Evolutionary conservation across 495 filamentous ascomycete genomes (phyloP), one percentile per base, ranked within the genome.

Genomic region (Penicillium macrosclerotiorum): DNA sequence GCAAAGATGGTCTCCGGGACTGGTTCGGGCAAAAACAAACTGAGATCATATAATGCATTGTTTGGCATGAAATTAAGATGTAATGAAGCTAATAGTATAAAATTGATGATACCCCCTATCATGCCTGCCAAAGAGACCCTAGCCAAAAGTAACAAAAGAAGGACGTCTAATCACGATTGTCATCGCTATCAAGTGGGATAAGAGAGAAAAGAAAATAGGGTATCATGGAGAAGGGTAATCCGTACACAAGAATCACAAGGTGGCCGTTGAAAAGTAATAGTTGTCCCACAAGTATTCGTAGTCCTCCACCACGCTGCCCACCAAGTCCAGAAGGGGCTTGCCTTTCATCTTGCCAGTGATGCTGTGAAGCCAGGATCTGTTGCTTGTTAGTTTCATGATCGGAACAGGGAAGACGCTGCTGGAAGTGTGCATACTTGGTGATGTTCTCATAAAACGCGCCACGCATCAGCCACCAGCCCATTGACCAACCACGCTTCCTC

Each of bases 231-330:
- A 49, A 57, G 51, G 14, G 27, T 34, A 32, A 37, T 24, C 24
- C 12, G 33, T 12, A 33, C 33, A 22, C 29, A 23, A 35, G 26
- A 49, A 41, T 70, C 52, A 89, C 47, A 87, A 54, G 1, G 84
- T 88, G 18, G 84, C 79, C 8, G 83, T 86, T 8, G 82, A 77
- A 65, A 97, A 97, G 67, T 98, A 92, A 59, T 95, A 97, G 40
- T 95, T 88, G 69, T 96, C 92, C 93, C 93, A 98, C 12, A 98
- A 74, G 59, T 93, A 96, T 61, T 94, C 88, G 56, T 97, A 97
- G 60, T 98, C 94, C 62, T 95, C 91, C 43, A 97, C 57, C 17
- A 98, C 78, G 40, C 84, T 90, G 1, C 80, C 82, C 12, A 96
- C 72, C 53, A 97, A 69, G 54, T 86, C 84, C 39, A 94, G 77